These are phyloP conservation scores for Plasmodium fragile DNA, from an alignment of 169 alveolate genomes.

Conservation along the genomic window DNA sequence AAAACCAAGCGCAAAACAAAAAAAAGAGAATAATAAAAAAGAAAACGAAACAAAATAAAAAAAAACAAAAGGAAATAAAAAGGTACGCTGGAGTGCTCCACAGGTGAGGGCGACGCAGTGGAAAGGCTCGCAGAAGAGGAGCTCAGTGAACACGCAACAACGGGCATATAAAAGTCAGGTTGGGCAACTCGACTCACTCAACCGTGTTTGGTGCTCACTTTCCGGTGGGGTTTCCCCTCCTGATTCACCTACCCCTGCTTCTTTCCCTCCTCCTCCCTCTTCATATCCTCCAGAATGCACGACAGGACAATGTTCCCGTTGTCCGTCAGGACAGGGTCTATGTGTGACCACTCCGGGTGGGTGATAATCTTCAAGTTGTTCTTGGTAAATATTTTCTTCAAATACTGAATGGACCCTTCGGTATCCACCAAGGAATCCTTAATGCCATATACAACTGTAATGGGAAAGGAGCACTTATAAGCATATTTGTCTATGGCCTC, in stretches of 20 bases:
- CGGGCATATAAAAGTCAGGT: background rate
- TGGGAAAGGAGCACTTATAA: conserved; percentile 12
- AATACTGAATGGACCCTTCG: conserved; percentile 12
- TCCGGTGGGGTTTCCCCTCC: background rate
- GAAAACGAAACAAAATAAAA: no score
- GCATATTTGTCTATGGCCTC: conserved; percentile 37
- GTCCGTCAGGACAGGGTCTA: conserved; percentile 32
- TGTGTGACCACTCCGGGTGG: conserved; percentile 20
- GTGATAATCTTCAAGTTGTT: conserved; percentile 6
- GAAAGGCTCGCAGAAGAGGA: background rate
- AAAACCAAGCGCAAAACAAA: background rate
- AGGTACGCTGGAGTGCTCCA: background rate
- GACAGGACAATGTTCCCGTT: conserved; percentile 9
- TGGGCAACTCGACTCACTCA: background rate
- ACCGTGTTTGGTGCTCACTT: background rate
- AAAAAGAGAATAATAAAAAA: no score
- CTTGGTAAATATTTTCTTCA: background rate
- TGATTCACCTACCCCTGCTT: background rate
- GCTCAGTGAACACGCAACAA: background rate
- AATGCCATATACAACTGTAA: conserved; percentile 35
- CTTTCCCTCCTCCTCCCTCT: background rate
- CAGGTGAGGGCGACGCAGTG: background rate
- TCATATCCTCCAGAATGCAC: conserved; percentile 24
- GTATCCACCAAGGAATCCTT: conserved; percentile 22
- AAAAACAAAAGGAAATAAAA: no score